Percentiles rank a stretch among this genome's conserved stretches.
Evolutionary conservation across 1,139 yeast species (phyloP).

Genomic region (Diutina sp.): DNA sequence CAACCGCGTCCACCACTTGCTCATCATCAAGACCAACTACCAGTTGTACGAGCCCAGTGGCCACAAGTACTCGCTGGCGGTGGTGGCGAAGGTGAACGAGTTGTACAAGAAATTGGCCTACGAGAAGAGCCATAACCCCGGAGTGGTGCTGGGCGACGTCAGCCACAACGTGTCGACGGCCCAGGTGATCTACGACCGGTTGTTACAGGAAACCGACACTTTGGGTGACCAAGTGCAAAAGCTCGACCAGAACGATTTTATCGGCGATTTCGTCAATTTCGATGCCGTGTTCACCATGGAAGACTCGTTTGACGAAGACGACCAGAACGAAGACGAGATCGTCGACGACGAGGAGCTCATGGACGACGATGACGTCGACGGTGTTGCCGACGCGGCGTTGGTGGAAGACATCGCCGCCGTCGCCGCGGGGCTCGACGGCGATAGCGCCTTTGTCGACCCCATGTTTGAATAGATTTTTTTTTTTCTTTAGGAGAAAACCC

Average conservation of each 20-base stretch:
- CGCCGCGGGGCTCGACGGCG: not conserved
- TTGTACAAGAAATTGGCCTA: not conserved
- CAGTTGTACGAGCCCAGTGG: not conserved
- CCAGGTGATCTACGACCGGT: constrained; percentile 1
- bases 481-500: not conserved
- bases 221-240: not conserved
- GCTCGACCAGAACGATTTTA: not conserved
- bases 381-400: constrained; percentile 34
- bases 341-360: not conserved
- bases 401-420: constrained; percentile 40
- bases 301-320: not conserved
- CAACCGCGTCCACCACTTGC: not conserved
- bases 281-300: not conserved
- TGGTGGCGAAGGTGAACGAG: constrained; percentile 1
- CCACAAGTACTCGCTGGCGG: constrained; percentile 1
- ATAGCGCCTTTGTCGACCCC: not conserved
- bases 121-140: not conserved
- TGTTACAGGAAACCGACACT: not conserved
- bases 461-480: not conserved
- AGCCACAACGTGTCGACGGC: not conserved
- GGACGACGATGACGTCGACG: not conserved
- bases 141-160: not conserved
- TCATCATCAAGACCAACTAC: constrained; percentile 1
- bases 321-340: not conserved
- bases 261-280: constrained; percentile 1